Conservation (phyloP, 495 filamentous ascomycete species). For the Penicillium verhagenii region DNA sequence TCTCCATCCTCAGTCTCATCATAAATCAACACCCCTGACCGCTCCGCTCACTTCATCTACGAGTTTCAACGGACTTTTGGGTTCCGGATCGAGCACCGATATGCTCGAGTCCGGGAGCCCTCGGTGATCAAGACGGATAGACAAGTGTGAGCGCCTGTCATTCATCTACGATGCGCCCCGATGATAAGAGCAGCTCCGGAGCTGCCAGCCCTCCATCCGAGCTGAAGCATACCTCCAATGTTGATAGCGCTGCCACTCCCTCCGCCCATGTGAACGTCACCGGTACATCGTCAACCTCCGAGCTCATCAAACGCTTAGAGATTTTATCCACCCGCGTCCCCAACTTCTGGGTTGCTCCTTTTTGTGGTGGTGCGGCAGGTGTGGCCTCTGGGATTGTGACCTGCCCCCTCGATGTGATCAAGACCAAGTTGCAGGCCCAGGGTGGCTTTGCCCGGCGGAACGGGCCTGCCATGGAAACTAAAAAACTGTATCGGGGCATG, state of each 20-base stretch:
- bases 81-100: conserved; percentile 49
- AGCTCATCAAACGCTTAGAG: conserved; percentile 55
- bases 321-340: conserved; percentile 50
- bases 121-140: conserved; percentile 45
- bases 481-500: conserved; percentile 74
- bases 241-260: conserved; percentile 21
- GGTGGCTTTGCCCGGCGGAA: conserved; percentile 64
- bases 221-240: conserved; percentile 22
- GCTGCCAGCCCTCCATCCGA: conserved; percentile 33
- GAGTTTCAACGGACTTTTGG: conserved; percentile 29
- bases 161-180: conserved; percentile 36
- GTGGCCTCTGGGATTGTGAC: conserved; percentile 92
- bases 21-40: conserved; percentile 1
- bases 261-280: conserved; percentile 18
- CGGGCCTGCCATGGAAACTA: conserved; percentile 45
- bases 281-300: conserved; percentile 24
- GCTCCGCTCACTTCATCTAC: not conserved
- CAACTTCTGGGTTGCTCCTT: conserved; percentile 54
- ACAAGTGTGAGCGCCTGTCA: conserved; percentile 40
- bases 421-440: conserved; percentile 96
- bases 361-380: conserved; percentile 84
- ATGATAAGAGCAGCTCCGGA: conserved; percentile 31
- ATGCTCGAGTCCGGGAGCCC: conserved; percentile 49
- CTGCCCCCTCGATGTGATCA: conserved; percentile 97
- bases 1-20: conserved; percentile 3